Percentiles rank a stretch among this genome's conserved stretches.
These are phyloP conservation scores for Phytopythium mirpurense DNA, from an alignment of 352 stramenopile genomes.

Conservation along the genomic window DNA sequence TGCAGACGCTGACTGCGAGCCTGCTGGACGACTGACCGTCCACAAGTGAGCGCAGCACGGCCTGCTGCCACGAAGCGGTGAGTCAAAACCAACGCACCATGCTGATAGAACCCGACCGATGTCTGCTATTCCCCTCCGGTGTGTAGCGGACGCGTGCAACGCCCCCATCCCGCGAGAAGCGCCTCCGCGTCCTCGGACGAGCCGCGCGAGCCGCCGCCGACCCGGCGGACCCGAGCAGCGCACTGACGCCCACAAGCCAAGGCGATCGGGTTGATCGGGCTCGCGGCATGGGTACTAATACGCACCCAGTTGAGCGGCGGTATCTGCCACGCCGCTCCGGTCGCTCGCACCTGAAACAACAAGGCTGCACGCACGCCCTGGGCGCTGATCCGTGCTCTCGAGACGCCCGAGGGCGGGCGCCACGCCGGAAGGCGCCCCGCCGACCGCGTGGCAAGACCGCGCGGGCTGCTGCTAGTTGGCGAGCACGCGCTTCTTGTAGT, in stretches of 20 bases:
- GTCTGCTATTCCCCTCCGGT: neutral
- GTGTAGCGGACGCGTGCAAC: neutral
- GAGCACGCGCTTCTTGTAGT: conserved; percentile 82
- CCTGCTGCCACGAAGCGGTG: neutral
- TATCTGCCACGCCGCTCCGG: too few relatives aligned
- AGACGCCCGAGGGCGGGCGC: too few relatives aligned
- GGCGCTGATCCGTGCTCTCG: too few relatives aligned
- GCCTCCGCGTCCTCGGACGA: neutral
- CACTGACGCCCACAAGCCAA: neutral
- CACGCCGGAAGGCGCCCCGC: too few relatives aligned
- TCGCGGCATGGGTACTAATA: too few relatives aligned
- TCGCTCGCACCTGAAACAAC: too few relatives aligned
- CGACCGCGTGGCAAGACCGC: too few relatives aligned
- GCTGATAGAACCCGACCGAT: neutral
- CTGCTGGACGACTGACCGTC: conserved; percentile 38
- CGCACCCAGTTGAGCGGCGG: too few relatives aligned
- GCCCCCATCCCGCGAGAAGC: neutral
- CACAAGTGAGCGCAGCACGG: neutral
- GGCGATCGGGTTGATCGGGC: too few relatives aligned
- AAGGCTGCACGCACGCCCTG: too few relatives aligned
- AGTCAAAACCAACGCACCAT: neutral
- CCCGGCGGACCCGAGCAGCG: neutral
- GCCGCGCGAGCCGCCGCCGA: neutral
- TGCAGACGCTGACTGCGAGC: conserved; percentile 56
- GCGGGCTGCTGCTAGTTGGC: too few relatives aligned